Evolutionary conservation across 768 basidiomycete species (phyloP).

Genomic region (Mycena pura): DNA sequence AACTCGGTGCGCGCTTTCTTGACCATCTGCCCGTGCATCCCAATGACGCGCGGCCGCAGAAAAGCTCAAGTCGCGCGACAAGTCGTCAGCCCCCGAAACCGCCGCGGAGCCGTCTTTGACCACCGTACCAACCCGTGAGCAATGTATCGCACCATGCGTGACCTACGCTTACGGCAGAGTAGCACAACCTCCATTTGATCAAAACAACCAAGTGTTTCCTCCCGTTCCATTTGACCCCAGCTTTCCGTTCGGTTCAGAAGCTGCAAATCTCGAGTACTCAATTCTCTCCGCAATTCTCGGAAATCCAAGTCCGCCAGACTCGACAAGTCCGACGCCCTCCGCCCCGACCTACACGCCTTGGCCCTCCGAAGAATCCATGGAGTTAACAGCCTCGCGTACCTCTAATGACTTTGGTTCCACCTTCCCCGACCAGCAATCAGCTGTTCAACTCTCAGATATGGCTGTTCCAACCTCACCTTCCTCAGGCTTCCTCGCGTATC

Average conservation of each 20-base stretch:
- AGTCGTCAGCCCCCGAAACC: conserved; percentile 48
- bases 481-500: conserved; percentile 54
- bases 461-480: conserved; percentile 42
- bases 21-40: conserved; percentile 28
- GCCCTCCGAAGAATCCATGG: conserved; percentile 44
- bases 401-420: conserved; percentile 13
- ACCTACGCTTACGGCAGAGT: conserved; percentile 23
- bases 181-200: conserved; percentile 46
- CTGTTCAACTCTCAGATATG: conserved; percentile 44
- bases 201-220: conserved; percentile 66
- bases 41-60: conserved; percentile 53
- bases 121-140: conserved; percentile 38
- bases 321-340: conserved; percentile 47
- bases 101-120: conserved; percentile 43
- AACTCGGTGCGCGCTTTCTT: conserved; percentile 70
- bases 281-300: conserved; percentile 93
- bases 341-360: conserved; percentile 50
- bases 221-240: conserved; percentile 62
- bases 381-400: conserved; percentile 18
- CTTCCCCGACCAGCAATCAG: conserved; percentile 39
- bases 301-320: conserved; percentile 66
- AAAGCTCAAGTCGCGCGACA: conserved; percentile 53
- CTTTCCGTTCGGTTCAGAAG: conserved; percentile 83
- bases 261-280: conserved; percentile 93
- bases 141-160: not conserved